Percentiles rank a stretch among this genome's conserved stretches.
Evolutionary conservation across 2,329 filamentous ascomycete species (phyloP).

Genomic region (Neopestalotiopsis sp.): DNA sequence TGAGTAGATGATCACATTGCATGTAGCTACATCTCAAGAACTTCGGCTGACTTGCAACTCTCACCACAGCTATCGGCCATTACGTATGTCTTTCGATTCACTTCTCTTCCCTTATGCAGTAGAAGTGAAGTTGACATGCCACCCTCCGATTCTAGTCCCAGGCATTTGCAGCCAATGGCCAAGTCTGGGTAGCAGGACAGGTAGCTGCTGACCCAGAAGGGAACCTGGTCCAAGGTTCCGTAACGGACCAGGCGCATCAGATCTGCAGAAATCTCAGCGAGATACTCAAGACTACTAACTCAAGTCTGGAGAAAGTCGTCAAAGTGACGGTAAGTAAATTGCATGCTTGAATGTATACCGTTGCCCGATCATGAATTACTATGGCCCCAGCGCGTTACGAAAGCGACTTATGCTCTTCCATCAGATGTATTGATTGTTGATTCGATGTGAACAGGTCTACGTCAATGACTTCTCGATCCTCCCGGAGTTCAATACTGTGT

Average conservation of each 20-base stretch:
- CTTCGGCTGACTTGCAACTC: background rate
- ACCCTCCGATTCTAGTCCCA: background rate
- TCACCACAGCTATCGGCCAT: conserved; percentile 7
- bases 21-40: background rate
- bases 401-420: background rate
- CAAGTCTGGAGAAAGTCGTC: background rate
- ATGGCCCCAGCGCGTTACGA: background rate
- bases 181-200: conserved; percentile 9
- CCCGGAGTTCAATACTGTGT: conserved; percentile 7
- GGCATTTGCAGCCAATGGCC: conserved; percentile 10
- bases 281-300: background rate
- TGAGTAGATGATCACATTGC: background rate
- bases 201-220: conserved; percentile 1
- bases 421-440: background rate
- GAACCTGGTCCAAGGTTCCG: conserved; percentile 1
- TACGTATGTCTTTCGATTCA: background rate
- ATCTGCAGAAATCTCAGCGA: conserved; percentile 4
- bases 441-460: background rate
- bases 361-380: too few species aligned
- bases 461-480: conserved; percentile 2
- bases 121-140: background rate
- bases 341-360: background rate
- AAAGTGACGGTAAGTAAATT: conserved; percentile 1
- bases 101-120: too few species aligned
- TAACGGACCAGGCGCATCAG: conserved; percentile 9